Base-by-base conservation (phyloP, 2,329 filamentous ascomycete genomes). In the Aspergillus awamori region DNA sequence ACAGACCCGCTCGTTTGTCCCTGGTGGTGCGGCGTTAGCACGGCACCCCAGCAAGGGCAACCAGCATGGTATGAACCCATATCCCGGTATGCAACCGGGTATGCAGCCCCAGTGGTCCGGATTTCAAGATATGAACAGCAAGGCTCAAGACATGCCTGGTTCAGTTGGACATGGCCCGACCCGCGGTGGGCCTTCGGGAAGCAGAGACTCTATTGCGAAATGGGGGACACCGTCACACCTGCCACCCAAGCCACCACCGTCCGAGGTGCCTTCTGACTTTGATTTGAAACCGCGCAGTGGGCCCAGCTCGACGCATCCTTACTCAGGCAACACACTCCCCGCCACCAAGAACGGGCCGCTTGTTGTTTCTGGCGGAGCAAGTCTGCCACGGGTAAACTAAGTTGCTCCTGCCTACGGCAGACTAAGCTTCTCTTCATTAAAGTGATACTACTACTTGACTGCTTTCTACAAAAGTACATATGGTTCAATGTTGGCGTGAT, bases 1-100 rank as follows among this genome's bases (percentile, higher is more conserved):
- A 0, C 93, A 96, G 79, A 97, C 91, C 15, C 91, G 96, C 72
- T 91, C 93, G 0, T 97, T 98, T 76, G 86, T 97, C 24, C 94
- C 94, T 1, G 83, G 82, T 55, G 81, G 86, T 47, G 68, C 70
- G 33, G 63, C 73, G 38, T 64, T 70, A 13, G 57, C 67, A 11
- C 75, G 76, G 53, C 74, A 76, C 57, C 70, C 74, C 30, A 72
- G 68, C 51, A 74, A 76, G 61, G 69, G 65, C 58, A 60, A 66
- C 28, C 72, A 73, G 36, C 69, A 69, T 65, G 63, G 57, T 57
- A 68, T 70, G 65, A 69, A 67, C 62, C 55, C 70, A 22, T 76
- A 74, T 64, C 47, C 63, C 33, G 60, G 53, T 15, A 66, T 70
- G 58, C 66, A 69, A 33, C 38, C 69, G 24, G 55, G 60, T 54